These are phyloP conservation scores for Prunus yedoensis DNA, from an alignment of 331 rosid species.

Conservation along the genomic window DNA sequence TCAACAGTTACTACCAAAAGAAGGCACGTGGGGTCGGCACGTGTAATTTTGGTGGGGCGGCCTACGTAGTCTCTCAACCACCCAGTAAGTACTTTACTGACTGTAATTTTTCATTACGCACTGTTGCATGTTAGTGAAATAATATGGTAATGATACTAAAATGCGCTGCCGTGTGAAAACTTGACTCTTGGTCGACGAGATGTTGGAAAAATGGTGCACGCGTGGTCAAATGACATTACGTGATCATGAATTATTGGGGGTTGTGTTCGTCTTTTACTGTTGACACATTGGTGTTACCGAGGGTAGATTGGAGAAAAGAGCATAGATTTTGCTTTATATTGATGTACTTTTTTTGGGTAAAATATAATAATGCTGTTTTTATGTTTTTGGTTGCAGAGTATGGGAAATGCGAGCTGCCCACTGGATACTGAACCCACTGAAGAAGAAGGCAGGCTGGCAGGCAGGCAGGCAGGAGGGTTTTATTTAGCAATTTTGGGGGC, in stretches of 20 bases:
- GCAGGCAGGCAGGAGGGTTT: neutral
- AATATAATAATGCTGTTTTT: neutral
- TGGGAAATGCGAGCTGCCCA: constrained; percentile 36
- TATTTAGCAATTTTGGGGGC: neutral
- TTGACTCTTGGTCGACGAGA: constrained; percentile 11
- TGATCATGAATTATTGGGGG: neutral
- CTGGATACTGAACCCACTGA: neutral
- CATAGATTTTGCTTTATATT: neutral
- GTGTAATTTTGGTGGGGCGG: constrained; percentile 86
- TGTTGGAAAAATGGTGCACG: constrained; percentile 10
- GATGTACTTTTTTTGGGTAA: neutral
- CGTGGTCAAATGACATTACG: constrained; percentile 20
- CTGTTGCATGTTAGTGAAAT: constrained; percentile 28
- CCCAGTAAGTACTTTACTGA: constrained; percentile 61
- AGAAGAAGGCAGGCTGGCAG: neutral
- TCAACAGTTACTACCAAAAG: constrained; percentile 86
- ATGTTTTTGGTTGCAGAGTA: constrained; percentile 15
- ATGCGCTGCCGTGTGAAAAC: constrained; percentile 16
- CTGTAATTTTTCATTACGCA: neutral
- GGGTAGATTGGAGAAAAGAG: neutral
- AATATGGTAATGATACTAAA: neutral
- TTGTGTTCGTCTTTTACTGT: neutral
- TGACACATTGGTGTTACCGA: neutral
- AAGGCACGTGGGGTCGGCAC: constrained; percentile 71
- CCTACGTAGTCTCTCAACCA: constrained; percentile 86